phyloP scores from a whole-genome alignment of 2,329 filamentous ascomycete species.

The Sporothrix schenckii region DNA sequence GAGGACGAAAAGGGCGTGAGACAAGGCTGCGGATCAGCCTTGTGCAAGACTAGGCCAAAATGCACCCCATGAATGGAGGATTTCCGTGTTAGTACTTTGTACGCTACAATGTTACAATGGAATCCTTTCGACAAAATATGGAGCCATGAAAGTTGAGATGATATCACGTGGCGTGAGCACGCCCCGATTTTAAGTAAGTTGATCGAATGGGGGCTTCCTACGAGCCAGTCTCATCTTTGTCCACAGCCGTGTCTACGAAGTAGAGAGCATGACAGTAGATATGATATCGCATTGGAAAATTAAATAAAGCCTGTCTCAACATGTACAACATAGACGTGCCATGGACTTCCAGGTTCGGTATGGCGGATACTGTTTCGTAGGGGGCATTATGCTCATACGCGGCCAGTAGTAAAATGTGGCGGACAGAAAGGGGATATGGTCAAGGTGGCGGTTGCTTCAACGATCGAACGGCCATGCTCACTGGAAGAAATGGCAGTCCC shows the following conservation, averaged over 20 bases:
- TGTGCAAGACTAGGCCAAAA: not conserved
- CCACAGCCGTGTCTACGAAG: not conserved
- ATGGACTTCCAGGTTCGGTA: not conserved
- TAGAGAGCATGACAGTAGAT: not conserved
- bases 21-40: constrained; percentile 17
- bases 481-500: not conserved
- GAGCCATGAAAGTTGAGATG: not conserved
- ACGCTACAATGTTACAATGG: not conserved
- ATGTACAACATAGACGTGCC: not conserved
- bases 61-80: not conserved
- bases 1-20: not conserved
- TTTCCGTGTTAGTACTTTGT: no score
- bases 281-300: not conserved
- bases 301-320: not conserved
- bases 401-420: no score
- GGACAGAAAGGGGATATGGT: not conserved
- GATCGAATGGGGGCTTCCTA: not conserved
- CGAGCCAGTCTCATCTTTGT: constrained; percentile 1
- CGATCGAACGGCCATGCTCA: not conserved
- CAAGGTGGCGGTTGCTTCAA: not conserved
- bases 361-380: no score
- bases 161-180: constrained; percentile 21
- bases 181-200: constrained; percentile 4
- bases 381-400: no score
- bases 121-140: not conserved